Base-by-base conservation (phyloP, 139 green algal species). In the Spirogloea muscicola region DNA sequence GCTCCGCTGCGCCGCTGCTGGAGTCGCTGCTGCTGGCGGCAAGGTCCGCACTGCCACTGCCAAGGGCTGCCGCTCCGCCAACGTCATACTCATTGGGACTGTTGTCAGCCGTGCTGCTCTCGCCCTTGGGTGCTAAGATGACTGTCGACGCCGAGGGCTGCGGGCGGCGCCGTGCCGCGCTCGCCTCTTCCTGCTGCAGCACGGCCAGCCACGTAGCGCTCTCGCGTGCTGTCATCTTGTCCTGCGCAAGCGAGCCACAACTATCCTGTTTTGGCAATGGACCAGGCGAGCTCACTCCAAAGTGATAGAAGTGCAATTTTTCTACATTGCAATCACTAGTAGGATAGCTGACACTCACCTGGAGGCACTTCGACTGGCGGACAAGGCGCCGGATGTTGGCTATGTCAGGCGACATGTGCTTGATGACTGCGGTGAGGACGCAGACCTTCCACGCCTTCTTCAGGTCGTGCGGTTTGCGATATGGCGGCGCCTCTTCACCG, bases 401-500 rank as follows among this genome's bases (percentile, higher is more conserved):
- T 7, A 80, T 72, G 25, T 80, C 72, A 33, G 72, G 72, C 18
- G 72, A 77, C 72, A 80, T 71, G 27, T 80, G 72, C 65, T 78
- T 78, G 13, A 80, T 78, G 21, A 80, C 72, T 9, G 72, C 49
- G 2, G 64, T 80, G 41, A 80, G 64, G 34, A 80, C 72, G 9
- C 72, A 62, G 16, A 80, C 72, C 42, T 80, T 80, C 72, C 72
- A 80, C 0, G 72, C 72, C 57, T 80, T 80, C 16, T 80, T 80
- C 43, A 80, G 51, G 46, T 80, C 63, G 64, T 80, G 72, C 18
- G 72, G 72, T 39, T 80, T 80, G 29, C 67, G 76, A 49, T 80
- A 80, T 3, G 72, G 72, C 13, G 64, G 72, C 29, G 64, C 62
- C 3, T 63, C 72, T 27, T 69, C 31, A 16, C 72, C 72, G 13